Conservation (phyloP, 768 basidiomycete species). For the Hysterangium stoloniferum region DNA sequence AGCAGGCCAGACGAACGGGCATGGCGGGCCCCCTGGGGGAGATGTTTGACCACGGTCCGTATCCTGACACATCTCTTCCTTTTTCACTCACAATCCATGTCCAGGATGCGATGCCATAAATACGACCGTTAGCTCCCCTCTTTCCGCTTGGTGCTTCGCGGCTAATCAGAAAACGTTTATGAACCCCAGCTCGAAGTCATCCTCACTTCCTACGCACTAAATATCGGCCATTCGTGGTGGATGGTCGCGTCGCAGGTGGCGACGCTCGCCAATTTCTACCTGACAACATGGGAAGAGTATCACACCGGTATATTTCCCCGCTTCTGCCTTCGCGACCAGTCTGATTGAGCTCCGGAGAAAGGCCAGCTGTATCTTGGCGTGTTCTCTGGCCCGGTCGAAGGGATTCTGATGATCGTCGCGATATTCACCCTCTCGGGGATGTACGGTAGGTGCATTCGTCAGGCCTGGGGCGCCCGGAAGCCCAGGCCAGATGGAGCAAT, state of each 20-base stretch:
- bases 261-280: constrained; percentile 70
- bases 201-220: constrained; percentile 75
- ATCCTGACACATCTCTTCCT: not conserved
- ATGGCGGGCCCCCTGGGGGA: constrained; percentile 98
- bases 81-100: not conserved
- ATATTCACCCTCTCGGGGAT: constrained; percentile 77
- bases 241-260: constrained; percentile 81
- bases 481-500: not conserved
- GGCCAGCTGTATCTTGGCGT: constrained; percentile 86
- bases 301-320: constrained; percentile 61
- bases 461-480: not conserved
- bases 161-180: not conserved
- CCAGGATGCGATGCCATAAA: constrained; percentile 89
- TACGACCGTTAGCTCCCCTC: constrained; percentile 58
- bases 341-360: constrained; percentile 18
- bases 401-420: constrained; percentile 75
- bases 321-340: not conserved
- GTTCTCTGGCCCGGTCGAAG: constrained; percentile 95
- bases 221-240: constrained; percentile 95
- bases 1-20: constrained; percentile 90
- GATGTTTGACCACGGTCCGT: constrained; percentile 93
- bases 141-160: not conserved
- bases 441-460: constrained; percentile 40
- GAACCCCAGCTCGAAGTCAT: constrained; percentile 71
- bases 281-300: constrained; percentile 81